Evolutionary conservation across 192 early-diverging fungal species (phyloP).

Genomic region (Coemansia reversa): DNA sequence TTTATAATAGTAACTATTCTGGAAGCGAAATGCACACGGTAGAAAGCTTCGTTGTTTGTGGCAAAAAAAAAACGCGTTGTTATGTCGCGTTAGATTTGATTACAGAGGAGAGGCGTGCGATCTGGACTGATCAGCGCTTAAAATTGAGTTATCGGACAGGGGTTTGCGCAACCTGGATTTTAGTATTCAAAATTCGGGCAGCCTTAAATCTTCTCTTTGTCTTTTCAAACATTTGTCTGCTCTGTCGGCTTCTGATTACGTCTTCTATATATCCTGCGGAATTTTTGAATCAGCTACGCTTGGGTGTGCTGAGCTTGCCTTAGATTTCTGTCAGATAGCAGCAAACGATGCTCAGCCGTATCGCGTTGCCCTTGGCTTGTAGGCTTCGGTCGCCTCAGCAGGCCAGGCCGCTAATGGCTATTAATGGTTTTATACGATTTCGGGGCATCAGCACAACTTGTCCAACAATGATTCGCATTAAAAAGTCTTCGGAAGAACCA

Average conservation of each 20-base stretch:
- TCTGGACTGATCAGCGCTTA: background rate
- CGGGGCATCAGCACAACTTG: conserved; percentile 18
- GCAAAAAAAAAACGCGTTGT: background rate
- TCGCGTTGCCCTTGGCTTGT: conserved; percentile 31
- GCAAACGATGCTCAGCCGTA: conserved; percentile 30
- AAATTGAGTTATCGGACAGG: background rate
- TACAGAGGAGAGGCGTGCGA: background rate
- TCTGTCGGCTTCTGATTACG: background rate
- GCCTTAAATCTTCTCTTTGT: background rate
- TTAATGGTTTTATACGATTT: background rate
- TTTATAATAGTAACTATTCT: background rate
- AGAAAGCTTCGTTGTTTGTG: background rate
- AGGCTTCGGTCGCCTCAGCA: conserved; percentile 9
- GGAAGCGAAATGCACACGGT: background rate
- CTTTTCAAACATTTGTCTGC: background rate
- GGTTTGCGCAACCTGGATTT: background rate
- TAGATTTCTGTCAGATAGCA: background rate
- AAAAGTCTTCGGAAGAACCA: conserved; percentile 22
- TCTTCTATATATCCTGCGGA: background rate
- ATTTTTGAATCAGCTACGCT: background rate
- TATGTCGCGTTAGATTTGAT: background rate
- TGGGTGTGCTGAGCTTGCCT: background rate
- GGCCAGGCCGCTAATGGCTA: background rate
- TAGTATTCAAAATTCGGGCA: background rate
- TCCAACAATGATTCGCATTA: conserved; percentile 30